A percentile compares a stretch with the other conserved stretches of the same genome.
These are phyloP conservation scores for Sugiyamaella floridensis DNA, from an alignment of 805 yeast genomes.

Conservation along the genomic window DNA sequence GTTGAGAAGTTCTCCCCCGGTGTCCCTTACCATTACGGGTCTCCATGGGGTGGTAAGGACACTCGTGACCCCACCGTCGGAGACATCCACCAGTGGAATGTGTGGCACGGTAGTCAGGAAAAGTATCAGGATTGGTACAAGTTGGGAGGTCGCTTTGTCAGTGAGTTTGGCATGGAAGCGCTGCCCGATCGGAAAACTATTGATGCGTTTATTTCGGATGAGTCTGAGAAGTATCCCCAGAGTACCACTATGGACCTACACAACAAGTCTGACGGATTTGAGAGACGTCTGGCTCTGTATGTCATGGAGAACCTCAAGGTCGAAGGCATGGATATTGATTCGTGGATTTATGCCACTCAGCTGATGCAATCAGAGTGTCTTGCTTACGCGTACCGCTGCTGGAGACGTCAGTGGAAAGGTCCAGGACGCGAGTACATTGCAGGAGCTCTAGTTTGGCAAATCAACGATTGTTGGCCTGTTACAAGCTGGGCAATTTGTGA, in stretches of 20 bases:
- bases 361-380: slow-evolving; percentile 47
- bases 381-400: slow-evolving; percentile 39
- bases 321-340: slow-evolving; percentile 30
- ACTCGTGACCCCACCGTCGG: slow-evolving; percentile 38
- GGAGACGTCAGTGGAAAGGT: slow-evolving; percentile 43
- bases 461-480: slow-evolving; percentile 49
- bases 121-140: slow-evolving; percentile 44
- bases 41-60: slow-evolving; percentile 42
- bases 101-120: slow-evolving; percentile 49
- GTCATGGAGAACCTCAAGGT: slow-evolving; percentile 41
- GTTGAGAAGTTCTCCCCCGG: slow-evolving; percentile 24
- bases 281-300: slow-evolving; percentile 40
- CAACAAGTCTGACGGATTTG: slow-evolving; percentile 45
- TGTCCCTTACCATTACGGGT: slow-evolving; percentile 41
- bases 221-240: slow-evolving; percentile 39
- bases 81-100: slow-evolving; percentile 51
- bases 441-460: slow-evolving; percentile 49
- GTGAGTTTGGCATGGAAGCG: slow-evolving; percentile 51
- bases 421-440: slow-evolving; percentile 33
- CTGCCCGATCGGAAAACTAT: slow-evolving; percentile 37
- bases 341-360: slow-evolving; percentile 48
- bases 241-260: slow-evolving; percentile 40
- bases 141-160: slow-evolving; percentile 43
- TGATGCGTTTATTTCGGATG: slow-evolving; percentile 33
- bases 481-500: slow-evolving; percentile 47